A percentile compares a stretch with the other conserved stretches of the same genome.
Conservation (phyloP, 805 yeast genomes). For the Saturnispora galanensis region DNA sequence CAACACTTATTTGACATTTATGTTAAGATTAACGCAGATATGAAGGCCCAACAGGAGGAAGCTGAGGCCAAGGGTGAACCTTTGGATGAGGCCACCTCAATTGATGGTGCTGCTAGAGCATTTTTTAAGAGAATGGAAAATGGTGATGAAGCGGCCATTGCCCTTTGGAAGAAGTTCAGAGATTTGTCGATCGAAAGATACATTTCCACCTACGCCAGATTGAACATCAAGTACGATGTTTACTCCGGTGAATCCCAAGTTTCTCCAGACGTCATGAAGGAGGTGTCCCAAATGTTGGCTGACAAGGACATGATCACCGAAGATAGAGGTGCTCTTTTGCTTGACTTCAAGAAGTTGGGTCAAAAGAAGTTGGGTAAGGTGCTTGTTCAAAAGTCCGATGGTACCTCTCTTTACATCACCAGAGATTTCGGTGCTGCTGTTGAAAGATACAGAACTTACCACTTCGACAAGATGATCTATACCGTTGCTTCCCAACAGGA, state of each 20-base stretch:
- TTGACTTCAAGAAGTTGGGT: slow-evolving; percentile 67
- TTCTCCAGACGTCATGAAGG: slow-evolving; percentile 56
- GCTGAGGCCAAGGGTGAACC: slow-evolving; percentile 41
- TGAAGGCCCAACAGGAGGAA: slow-evolving; percentile 51
- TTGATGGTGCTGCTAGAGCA: slow-evolving; percentile 77
- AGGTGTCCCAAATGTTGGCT: slow-evolving; percentile 51
- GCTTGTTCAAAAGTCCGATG: slow-evolving; percentile 87
- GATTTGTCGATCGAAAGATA: slow-evolving; percentile 83
- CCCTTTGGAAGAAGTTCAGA: slow-evolving; percentile 80
- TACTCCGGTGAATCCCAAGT: slow-evolving; percentile 98
- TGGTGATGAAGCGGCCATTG: slow-evolving; percentile 74
- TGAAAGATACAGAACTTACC: slow-evolving; percentile 72
- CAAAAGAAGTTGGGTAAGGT: slow-evolving; percentile 91
- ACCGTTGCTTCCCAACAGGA: slow-evolving; percentile 97
- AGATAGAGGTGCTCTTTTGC: slow-evolving; percentile 84
- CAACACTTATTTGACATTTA: slow-evolving; percentile 92
- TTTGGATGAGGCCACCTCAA: slow-evolving; percentile 35
- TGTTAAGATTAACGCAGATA: slow-evolving; percentile 75
- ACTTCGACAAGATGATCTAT: slow-evolving; percentile 92
- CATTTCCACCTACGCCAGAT: slow-evolving; percentile 79
- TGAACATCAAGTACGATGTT: slow-evolving; percentile 78
- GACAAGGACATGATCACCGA: slow-evolving; percentile 66
- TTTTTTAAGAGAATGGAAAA: slow-evolving; percentile 89
- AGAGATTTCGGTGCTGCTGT: slow-evolving; percentile 96
- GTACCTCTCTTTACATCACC: slow-evolving; percentile 87